Evolutionary conservation across 2,329 filamentous ascomycete genomes (phyloP).

Genomic region (Plectosphaerella sp.): DNA sequence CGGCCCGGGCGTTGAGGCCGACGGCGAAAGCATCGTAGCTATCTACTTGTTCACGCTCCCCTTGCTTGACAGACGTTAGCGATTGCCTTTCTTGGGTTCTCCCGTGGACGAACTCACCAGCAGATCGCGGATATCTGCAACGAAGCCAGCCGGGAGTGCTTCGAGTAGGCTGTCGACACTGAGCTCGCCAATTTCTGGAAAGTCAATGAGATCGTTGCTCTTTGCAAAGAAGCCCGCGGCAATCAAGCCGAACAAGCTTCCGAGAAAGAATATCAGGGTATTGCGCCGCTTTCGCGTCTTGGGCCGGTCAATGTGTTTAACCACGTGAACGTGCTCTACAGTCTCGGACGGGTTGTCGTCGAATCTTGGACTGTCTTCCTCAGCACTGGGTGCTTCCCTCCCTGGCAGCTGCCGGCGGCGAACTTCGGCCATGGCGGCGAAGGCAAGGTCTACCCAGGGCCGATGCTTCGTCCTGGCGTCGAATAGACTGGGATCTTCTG

Average conservation of each 20-base stretch:
- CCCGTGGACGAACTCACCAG: constrained; percentile 45
- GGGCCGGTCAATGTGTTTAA: constrained; percentile 30
- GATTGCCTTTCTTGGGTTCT: not conserved
- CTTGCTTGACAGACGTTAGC: constrained; percentile 49
- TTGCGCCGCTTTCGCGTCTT: constrained; percentile 67
- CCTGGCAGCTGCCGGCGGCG: constrained; percentile 16
- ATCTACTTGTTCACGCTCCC: constrained; percentile 76
- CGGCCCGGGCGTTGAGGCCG: constrained; percentile 73
- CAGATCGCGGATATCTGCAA: constrained; percentile 81
- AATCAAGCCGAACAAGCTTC: constrained; percentile 86
- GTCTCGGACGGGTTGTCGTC: constrained; percentile 25
- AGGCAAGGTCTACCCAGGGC: not conserved
- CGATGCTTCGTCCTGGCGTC: too few species aligned
- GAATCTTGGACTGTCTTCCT: constrained; percentile 16
- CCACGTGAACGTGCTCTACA: constrained; percentile 34
- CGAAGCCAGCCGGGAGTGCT: constrained; percentile 78
- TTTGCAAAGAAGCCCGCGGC: constrained; percentile 85
- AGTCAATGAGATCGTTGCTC: constrained; percentile 82
- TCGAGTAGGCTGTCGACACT: constrained; percentile 86
- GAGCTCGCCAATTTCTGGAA: constrained; percentile 65
- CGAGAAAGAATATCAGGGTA: constrained; percentile 80
- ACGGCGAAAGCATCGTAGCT: constrained; percentile 93
- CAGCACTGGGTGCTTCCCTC: constrained; percentile 15
- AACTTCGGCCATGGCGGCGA: not conserved
- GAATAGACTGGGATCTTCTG: too few species aligned